Evolutionary conservation across 192 early-diverging fungal species (phyloP).

Genomic region (Mortierella alpina): DNA sequence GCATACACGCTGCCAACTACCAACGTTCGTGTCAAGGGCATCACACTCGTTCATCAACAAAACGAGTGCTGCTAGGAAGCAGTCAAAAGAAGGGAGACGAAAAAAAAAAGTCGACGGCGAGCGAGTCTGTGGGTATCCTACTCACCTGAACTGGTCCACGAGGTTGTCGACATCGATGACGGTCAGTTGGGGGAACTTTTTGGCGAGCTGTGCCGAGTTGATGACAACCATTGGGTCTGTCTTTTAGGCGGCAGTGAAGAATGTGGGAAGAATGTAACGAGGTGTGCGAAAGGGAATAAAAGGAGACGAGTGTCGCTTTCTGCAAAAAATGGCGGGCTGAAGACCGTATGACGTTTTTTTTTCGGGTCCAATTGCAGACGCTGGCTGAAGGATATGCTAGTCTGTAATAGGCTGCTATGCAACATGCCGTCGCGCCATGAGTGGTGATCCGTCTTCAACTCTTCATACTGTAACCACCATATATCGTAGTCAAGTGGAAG

Average conservation of each 20-base stretch:
- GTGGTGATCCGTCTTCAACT: too few species aligned
- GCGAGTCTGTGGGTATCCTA: neutral
- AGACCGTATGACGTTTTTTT: too few species aligned
- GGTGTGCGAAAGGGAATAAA: neutral
- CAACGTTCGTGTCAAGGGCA: neutral
- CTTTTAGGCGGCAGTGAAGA: neutral
- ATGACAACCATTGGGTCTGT: constrained; percentile 54
- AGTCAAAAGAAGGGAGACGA: constrained; percentile 1
- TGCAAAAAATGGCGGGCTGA: too few species aligned
- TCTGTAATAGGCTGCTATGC: too few species aligned
- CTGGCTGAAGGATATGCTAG: too few species aligned
- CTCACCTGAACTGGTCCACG: constrained; percentile 65
- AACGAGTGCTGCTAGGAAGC: neutral
- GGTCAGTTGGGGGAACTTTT: constrained; percentile 61
- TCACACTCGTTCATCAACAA: neutral
- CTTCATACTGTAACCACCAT: too few species aligned
- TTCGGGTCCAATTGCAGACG: too few species aligned
- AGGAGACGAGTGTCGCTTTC: neutral
- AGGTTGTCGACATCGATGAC: constrained; percentile 63
- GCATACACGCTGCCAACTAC: too few species aligned
- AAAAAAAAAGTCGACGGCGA: neutral
- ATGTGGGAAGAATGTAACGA: constrained; percentile 4
- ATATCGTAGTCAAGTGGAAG: too few species aligned
- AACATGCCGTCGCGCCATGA: too few species aligned
- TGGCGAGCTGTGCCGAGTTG: constrained; percentile 63